Conservation (phyloP, 345 rosid genomes). For the Hibiscus syriacus region DNA sequence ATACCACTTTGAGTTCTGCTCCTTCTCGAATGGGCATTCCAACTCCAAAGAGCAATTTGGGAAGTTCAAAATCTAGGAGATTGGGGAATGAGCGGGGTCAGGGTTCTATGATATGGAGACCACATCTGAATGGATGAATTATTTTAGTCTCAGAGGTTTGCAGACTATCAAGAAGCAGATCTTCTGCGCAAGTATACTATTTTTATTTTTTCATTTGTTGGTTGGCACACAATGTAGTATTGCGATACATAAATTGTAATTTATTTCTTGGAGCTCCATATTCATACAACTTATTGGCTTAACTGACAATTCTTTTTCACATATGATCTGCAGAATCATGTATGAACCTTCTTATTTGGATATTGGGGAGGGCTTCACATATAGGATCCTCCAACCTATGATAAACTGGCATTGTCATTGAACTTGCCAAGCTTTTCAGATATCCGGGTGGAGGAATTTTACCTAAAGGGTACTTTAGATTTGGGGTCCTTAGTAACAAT, state of each 20-base stretch:
- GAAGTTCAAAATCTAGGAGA: conserved; percentile 50
- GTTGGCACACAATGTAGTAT: not conserved
- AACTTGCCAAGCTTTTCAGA: conserved; percentile 86
- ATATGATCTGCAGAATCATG: conserved; percentile 49
- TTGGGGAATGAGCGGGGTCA: conserved; percentile 47
- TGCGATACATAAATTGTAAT: not conserved
- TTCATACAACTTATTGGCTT: not conserved
- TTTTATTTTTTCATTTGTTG: conserved; percentile 15
- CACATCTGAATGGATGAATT: conserved; percentile 52
- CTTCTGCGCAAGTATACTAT: conserved; percentile 44
- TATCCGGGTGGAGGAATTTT: conserved; percentile 72
- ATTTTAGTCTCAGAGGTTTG: conserved; percentile 39
- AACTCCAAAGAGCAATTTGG: conserved; percentile 34
- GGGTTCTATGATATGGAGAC: conserved; percentile 51
- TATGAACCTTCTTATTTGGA: conserved; percentile 92
- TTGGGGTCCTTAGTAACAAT: conserved; percentile 79
- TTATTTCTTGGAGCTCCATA: not conserved
- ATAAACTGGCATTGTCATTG: conserved; percentile 71
- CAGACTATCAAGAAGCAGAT: conserved; percentile 43
- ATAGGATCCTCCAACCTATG: conserved; percentile 88
- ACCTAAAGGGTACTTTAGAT: conserved; percentile 85
- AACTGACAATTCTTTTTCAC: conserved; percentile 8
- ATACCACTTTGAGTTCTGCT: conserved; percentile 36
- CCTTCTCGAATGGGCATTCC: conserved; percentile 37
- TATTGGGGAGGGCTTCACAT: conserved; percentile 83